phyloP scores from a whole-genome alignment of 306 rosid genomes.

The peach (Prunus persica) region Prunus_persica_NCBIv2 NC_034009.1:23623001-23623500 shows the following conservation, averaged over 20 bases:
- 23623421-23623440: background rate
- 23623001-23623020: background rate
- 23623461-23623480: background rate
- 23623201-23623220: background rate
- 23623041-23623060: conserved; percentile 10
- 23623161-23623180: background rate
- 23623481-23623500: background rate
- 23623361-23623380: too few relatives aligned
- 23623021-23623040: background rate
- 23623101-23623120: background rate
- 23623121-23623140: background rate
- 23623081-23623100: background rate
- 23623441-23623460: background rate
- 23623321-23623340: too few relatives aligned
- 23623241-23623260: background rate
- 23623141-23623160: background rate
- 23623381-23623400: too few relatives aligned
- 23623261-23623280: background rate
- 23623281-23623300: background rate
- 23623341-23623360: too few relatives aligned
- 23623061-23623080: conserved; percentile 18
- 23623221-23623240: background rate
- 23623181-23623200: background rate
- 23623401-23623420: too few relatives aligned
- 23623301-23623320: background rate